Base-by-base conservation (phyloP, 1,284 basidiomycete species). In the Phellopilus nigrolimitatus region DNA sequence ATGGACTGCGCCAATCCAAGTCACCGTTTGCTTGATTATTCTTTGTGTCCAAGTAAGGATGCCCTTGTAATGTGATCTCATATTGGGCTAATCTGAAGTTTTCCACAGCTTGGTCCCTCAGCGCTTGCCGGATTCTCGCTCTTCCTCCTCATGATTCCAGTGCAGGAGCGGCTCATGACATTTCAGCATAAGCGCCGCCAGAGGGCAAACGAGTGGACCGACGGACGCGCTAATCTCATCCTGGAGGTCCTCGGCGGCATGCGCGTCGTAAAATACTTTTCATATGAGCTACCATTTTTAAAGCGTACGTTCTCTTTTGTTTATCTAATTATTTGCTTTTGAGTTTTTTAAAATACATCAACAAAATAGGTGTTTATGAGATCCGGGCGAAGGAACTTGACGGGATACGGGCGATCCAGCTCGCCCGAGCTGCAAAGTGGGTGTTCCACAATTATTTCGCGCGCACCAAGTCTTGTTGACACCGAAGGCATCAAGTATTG, bases 101-200 rank as follows among this genome's bases (percentile, higher is more conserved):
- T 44, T 30, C 12, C 44, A 19, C 59, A 86, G 79, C 76, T 92
- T 40, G 88, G 88, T 0, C 82, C 84, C 0, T 84, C 84, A 0
- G 86, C 87, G 0, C 71, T 92, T 4, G 84, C 85, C 2, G 89
- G 89, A 1, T 89, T 92, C 62, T 79, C 80, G 0, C 69, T 91
- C 2, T 85, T 91, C 64, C 61, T 87, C 21, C 48, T 85, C 41
- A 70, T 88, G 30, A 78, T 80, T 4, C 89, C 89, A 0, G 62
- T 90, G 2, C 87, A 91, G 66, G 75, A 82, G 47, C 72, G 75
- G 28, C 75, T 84, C 10, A 91, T 91, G 84, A 75, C 79, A 38
- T 68, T 73, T 49, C 80, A 87, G 64, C 83, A 87, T 62, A 66
- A 62, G 19, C 70, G 82, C 45, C 76, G 88, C 9, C 74, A 78